phyloP scores from a whole-genome alignment of 805 yeast species.

The Candida sonorensis region DNA sequence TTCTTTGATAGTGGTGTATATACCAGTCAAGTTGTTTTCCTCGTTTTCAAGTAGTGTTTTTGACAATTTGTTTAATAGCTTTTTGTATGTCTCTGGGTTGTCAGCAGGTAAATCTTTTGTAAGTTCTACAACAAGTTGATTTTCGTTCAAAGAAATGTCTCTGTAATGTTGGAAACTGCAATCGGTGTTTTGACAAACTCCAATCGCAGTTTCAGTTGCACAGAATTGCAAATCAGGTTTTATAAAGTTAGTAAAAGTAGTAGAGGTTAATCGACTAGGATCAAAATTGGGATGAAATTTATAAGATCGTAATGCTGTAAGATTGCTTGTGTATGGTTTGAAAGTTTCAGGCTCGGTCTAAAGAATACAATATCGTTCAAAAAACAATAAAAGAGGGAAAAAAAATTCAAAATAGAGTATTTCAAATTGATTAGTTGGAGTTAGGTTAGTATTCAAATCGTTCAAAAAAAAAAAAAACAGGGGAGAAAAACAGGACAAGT shows the following conservation, averaged over 20 bases:
- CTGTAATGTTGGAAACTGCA: constrained; percentile 12
- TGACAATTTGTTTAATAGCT: constrained; percentile 4
- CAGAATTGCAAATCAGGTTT: constrained; percentile 11
- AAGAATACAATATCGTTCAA: not conserved
- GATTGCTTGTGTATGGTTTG: constrained; percentile 8
- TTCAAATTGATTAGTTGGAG: too few relatives aligned
- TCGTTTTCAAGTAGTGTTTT: constrained; percentile 2
- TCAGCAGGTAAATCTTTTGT: constrained; percentile 9
- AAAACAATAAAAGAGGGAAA: not conserved
- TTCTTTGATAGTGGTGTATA: constrained; percentile 6
- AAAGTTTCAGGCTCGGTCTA: constrained; percentile 8
- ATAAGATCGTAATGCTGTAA: constrained; percentile 11
- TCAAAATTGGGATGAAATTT: constrained; percentile 14
- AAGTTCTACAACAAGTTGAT: constrained; percentile 7
- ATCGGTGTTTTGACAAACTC: constrained; percentile 5
- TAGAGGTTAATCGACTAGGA: constrained; percentile 9
- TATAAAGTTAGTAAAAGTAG: constrained; percentile 11
- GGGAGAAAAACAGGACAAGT: too few relatives aligned
- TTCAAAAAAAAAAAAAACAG: too few relatives aligned
- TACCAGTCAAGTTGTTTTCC: constrained; percentile 3
- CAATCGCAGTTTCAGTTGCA: constrained; percentile 10
- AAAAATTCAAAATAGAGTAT: too few relatives aligned
- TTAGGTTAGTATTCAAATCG: too few relatives aligned
- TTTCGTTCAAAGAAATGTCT: constrained; percentile 6
- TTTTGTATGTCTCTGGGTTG: constrained; percentile 5